Base-by-base conservation (phyloP, 352 stramenopile genomes). In the Thalassiosira exigua region DNA sequence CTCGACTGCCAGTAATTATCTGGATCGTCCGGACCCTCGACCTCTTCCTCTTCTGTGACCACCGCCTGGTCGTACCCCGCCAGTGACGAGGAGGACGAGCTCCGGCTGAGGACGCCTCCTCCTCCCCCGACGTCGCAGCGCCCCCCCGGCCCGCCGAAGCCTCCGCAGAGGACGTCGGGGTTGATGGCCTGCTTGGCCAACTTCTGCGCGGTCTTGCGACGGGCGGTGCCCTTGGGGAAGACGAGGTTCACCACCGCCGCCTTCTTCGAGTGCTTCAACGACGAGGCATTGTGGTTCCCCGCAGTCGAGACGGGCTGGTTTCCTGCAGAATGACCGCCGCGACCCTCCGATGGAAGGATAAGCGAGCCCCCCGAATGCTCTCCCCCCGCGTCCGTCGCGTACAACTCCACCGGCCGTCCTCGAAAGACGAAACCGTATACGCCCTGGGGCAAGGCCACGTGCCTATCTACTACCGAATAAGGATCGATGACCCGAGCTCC, bases 401-500 rank as follows among this genome's bases (percentile, higher is more conserved):
- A n/a, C n/a, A n/a, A n/a, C n/a, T n/a, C n/a, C n/a, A n/a, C n/a
- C n/a, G n/a, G n/a, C n/a, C n/a, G n/a, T n/a, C n/a, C n/a, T n/a
- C n/a, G n/a, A n/a, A n/a, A n/a, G n/a, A n/a, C n/a, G n/a, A n/a
- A n/a, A n/a, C n/a, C n/a, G n/a, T n/a, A n/a, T n/a, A n/a, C n/a
- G n/a, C n/a, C n/a, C n/a, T n/a, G n/a, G n/a, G n/a, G n/a, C n/a
- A n/a, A n/a, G n/a, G n/a, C n/a, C 2, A 93, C 86, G 67, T 92
- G 81, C 56, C 90, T 79, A 86, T 93, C 88, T 46, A 81, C 70
- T 0, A 90, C 57, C 0, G 88, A 90, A 50, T 82, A 87, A 21
- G 84, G 81, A 85, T 93, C 83, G 54, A 93, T 90, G 17, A 84
- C 87, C 9, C 88, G 76, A 59, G 88, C 85, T 61, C 70, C 71